These are phyloP conservation scores for Apocynum venetum DNA, from an alignment of 257 asterid species.

Conservation along the genomic window DNA sequence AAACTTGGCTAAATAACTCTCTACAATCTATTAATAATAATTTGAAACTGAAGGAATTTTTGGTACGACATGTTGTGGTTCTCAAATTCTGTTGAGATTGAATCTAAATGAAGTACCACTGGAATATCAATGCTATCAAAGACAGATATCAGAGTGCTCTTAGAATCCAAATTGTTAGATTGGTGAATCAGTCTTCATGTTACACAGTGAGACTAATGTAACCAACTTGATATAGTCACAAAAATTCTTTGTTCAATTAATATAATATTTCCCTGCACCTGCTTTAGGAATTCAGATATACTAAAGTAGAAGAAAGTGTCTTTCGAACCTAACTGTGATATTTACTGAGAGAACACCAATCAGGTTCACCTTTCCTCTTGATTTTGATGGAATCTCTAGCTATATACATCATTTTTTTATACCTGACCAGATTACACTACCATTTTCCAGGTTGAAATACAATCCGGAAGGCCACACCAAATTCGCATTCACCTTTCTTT, in stretches of 20 bases:
- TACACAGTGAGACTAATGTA: neutral
- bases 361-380: neutral
- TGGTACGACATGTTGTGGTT: neutral
- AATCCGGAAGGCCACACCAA: conserved; percentile 98
- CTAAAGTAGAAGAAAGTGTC: neutral
- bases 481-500: conserved; percentile 92
- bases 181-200: neutral
- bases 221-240: neutral
- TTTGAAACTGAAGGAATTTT: neutral
- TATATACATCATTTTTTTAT: too few species aligned
- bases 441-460: conserved; percentile 67
- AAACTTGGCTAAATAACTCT: too few species aligned
- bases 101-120: neutral
- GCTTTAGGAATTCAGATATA: neutral
- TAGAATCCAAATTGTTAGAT: neutral
- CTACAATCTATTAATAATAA: neutral
- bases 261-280: neutral
- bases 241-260: neutral
- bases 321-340: too few species aligned
- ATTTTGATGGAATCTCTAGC: neutral
- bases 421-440: neutral
- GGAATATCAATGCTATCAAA: neutral
- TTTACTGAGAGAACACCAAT: neutral
- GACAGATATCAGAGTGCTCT: neutral
- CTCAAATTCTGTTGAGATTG: neutral